Conservation (phyloP, 83 land plant species). For the Thuja plicata region DNA sequence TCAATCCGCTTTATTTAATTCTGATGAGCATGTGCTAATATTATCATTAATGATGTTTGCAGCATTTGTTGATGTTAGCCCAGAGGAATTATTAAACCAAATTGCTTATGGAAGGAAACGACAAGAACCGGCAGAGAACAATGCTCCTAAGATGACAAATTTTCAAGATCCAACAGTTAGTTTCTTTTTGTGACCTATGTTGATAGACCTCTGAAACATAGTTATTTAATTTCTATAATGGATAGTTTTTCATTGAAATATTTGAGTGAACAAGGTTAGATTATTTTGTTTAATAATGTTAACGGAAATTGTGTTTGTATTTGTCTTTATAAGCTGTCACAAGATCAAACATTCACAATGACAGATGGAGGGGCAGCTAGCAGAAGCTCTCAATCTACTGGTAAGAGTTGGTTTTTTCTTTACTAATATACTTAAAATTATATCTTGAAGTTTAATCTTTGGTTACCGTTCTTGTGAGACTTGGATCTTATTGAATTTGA, state of each 20-base stretch:
- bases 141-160: not conserved
- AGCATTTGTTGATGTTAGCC: conserved; percentile 76
- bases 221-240: not conserved
- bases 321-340: not conserved
- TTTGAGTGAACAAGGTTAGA: not conserved
- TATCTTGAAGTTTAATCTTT: not conserved
- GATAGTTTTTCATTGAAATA: not conserved
- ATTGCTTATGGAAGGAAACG: conserved; percentile 22
- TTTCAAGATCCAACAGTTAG: conserved; percentile 8
- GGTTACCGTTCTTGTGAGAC: not conserved
- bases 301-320: not conserved
- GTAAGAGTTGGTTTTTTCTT: not conserved
- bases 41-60: conserved; percentile 13
- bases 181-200: conserved; percentile 18
- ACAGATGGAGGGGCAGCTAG: not conserved
- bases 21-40: not conserved
- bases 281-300: not conserved
- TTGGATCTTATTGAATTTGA: not conserved
- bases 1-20: not conserved
- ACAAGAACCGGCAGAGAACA: conserved; percentile 25
- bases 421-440: not conserved
- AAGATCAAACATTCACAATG: not conserved
- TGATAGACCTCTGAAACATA: conserved; percentile 17
- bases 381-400: not conserved
- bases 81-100: conserved; percentile 42